phyloP scores from a whole-genome alignment of 2,329 filamentous ascomycete genomes.

The Aspergillus sp. region DNA sequence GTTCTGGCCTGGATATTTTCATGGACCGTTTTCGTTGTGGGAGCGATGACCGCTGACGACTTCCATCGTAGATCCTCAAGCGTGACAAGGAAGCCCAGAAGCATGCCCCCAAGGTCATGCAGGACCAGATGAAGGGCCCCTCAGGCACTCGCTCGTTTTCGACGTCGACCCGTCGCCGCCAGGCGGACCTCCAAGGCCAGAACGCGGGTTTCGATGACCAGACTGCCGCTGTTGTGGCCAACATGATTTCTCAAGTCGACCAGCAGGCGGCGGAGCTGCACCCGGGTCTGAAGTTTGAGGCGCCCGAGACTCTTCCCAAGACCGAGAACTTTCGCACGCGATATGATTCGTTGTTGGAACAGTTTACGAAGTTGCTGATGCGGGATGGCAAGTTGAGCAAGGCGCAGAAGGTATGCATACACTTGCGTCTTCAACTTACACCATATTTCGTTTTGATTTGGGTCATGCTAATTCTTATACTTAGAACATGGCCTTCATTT shows the following conservation, averaged over 20 bases:
- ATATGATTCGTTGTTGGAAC: conserved; percentile 80
- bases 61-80: conserved; percentile 55
- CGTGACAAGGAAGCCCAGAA: conserved; percentile 61
- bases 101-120: conserved; percentile 65
- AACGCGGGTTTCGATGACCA: conserved; percentile 21
- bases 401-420: conserved; percentile 80
- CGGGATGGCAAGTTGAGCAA: conserved; percentile 81
- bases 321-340: conserved; percentile 69
- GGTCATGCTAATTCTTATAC: conserved; percentile 4
- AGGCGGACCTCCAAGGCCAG: conserved; percentile 28
- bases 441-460: too few species aligned
- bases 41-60: not conserved
- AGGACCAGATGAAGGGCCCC: conserved; percentile 53
- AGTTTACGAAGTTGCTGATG: conserved; percentile 91
- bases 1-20: not conserved
- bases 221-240: conserved; percentile 32
- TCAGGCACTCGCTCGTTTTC: conserved; percentile 56
- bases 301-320: conserved; percentile 66
- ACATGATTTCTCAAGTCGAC: conserved; percentile 35
- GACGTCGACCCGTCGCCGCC: conserved; percentile 46
- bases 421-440: too few species aligned
- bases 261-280: conserved; percentile 34
- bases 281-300: conserved; percentile 72
- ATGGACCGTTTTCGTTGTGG: not conserved
- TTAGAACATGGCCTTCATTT: conserved; percentile 79